Evolutionary conservation across 306 rosid genomes (phyloP).

Genomic region (Cucumis hystrix): DNA sequence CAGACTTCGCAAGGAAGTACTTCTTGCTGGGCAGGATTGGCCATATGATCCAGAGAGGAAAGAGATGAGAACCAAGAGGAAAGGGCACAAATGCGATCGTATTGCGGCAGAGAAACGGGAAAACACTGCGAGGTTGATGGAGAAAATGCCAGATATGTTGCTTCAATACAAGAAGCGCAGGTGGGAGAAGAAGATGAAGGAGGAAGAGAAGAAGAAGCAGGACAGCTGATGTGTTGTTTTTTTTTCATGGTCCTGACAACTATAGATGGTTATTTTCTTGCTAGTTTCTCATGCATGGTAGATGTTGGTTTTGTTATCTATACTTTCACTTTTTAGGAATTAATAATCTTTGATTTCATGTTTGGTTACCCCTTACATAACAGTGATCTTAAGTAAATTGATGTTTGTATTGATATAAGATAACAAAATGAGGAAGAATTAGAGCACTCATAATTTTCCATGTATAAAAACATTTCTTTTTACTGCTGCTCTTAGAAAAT

Average conservation of each 20-base stretch:
- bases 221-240: not conserved
- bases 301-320: not conserved
- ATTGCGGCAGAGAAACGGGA: constrained; percentile 66
- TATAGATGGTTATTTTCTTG: not conserved
- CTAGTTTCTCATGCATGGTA: not conserved
- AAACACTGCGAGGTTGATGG: constrained; percentile 72
- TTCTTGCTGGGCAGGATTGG: constrained; percentile 61
- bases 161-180: constrained; percentile 62
- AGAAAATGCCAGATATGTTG: constrained; percentile 76
- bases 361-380: not conserved
- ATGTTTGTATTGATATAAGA: not conserved
- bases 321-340: not conserved
- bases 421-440: not conserved
- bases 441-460: not conserved
- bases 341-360: not conserved
- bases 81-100: constrained; percentile 78
- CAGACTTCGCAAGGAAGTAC: constrained; percentile 48
- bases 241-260: not conserved
- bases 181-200: constrained; percentile 97
- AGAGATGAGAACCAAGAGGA: constrained; percentile 61
- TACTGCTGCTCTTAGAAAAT: too few species aligned
- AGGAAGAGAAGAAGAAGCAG: constrained; percentile 58
- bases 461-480: too few species aligned
- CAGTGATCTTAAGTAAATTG: not conserved
- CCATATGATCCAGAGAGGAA: constrained; percentile 54